Conservation (phyloP, 2,329 filamentous ascomycete genomes). For the Sporothrix inflata region DNA sequence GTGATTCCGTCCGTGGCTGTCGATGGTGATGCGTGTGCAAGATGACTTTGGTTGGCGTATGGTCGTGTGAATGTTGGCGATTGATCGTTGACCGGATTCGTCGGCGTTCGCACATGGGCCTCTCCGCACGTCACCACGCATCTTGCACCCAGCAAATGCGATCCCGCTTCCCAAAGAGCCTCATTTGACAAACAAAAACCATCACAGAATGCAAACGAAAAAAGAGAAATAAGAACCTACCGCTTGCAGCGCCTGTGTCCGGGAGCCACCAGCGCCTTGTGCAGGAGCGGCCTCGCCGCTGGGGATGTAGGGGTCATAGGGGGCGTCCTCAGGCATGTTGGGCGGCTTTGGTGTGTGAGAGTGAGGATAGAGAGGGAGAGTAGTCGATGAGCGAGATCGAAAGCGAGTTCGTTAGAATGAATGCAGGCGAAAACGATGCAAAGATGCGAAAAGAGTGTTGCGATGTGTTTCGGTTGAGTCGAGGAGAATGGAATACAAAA, state of each 20-base stretch:
- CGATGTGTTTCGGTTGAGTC: slow-evolving; percentile 7
- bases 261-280: slow-evolving; percentile 51
- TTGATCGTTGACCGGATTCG: slow-evolving; percentile 1
- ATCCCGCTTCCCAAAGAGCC: background rate
- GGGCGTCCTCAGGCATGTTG: slow-evolving; percentile 61
- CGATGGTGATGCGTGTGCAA: background rate
- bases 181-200: slow-evolving; percentile 14
- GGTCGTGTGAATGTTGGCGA: background rate
- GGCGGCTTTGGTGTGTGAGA: slow-evolving; percentile 27
- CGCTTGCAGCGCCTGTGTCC: slow-evolving; percentile 74
- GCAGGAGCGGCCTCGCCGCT: slow-evolving; percentile 59
- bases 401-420: background rate
- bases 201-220: background rate
- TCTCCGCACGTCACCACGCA: slow-evolving; percentile 17
- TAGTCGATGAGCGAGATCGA: background rate
- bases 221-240: slow-evolving; percentile 60
- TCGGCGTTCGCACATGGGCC: background rate
- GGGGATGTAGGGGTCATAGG: slow-evolving; percentile 90
- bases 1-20: background rate
- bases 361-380: background rate
- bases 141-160: background rate
- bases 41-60: background rate
- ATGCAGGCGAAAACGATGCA: slow-evolving; percentile 1
- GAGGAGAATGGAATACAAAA: slow-evolving; percentile 12
- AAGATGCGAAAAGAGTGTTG: background rate